Percentiles rank a stretch among this genome's conserved stretches.
Conservation (phyloP, 768 basidiomycete species). For the Tricholoma bakamatsutake region DNA sequence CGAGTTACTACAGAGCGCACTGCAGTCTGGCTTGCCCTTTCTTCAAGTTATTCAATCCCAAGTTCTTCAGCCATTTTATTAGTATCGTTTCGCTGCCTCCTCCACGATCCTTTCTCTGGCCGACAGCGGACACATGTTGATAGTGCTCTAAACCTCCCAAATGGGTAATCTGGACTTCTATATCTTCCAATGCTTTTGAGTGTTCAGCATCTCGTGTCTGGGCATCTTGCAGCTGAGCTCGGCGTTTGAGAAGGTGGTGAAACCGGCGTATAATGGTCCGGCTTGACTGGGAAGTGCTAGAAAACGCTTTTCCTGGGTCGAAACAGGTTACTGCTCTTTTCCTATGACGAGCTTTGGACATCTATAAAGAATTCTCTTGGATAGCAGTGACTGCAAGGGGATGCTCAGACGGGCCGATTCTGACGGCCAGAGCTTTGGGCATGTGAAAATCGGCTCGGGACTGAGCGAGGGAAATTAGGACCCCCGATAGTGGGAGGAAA, state of each 20-base stretch:
- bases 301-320: slow-evolving; percentile 20
- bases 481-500: too few relatives aligned
- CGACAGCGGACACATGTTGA: slow-evolving; percentile 77
- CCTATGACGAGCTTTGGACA: slow-evolving; percentile 33
- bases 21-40: slow-evolving; percentile 19
- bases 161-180: slow-evolving; percentile 55
- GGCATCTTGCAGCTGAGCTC: slow-evolving; percentile 41
- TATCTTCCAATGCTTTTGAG: slow-evolving; percentile 35
- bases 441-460: too few relatives aligned
- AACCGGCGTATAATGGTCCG: slow-evolving; percentile 74
- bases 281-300: slow-evolving; percentile 54
- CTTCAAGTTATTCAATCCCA: slow-evolving; percentile 26
- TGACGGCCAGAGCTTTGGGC: too few relatives aligned
- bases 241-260: slow-evolving; percentile 73
- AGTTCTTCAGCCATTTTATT: slow-evolving; percentile 66
- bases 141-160: slow-evolving; percentile 80
- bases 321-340: slow-evolving; percentile 14
- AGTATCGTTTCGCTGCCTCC: slow-evolving; percentile 85
- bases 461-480: too few relatives aligned
- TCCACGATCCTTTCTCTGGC: slow-evolving; percentile 76
- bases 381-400: background rate
- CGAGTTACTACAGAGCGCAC: slow-evolving; percentile 18
- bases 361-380: slow-evolving; percentile 6
- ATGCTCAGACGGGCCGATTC: too few relatives aligned
- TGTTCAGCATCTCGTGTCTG: slow-evolving; percentile 15